Evolutionary conservation across 2,329 filamentous ascomycete species (phyloP).

Genomic region (Aspergillus udagawae): DNA sequence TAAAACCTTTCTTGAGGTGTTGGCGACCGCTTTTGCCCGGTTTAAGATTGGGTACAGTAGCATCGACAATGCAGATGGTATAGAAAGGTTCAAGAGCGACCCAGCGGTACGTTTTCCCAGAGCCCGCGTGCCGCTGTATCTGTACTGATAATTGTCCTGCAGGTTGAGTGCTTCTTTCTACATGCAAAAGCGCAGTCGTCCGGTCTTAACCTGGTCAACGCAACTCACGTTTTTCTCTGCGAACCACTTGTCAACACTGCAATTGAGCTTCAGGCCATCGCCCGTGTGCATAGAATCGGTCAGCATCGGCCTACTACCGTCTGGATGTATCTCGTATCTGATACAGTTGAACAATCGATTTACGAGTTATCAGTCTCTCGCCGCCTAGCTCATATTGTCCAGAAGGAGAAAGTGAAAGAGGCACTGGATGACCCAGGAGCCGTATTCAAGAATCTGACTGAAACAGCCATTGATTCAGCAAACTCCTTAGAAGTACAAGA

Average conservation of each 20-base stretch:
- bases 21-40: constrained; percentile 64
- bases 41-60: constrained; percentile 71
- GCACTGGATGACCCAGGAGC: constrained; percentile 12
- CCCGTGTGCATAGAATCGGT: constrained; percentile 90
- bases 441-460: constrained; percentile 40
- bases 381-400: constrained; percentile 71
- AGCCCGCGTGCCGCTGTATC: neutral
- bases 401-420: constrained; percentile 34
- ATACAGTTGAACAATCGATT: constrained; percentile 88
- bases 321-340: constrained; percentile 90
- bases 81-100: constrained; percentile 72
- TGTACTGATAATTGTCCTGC: constrained; percentile 15
- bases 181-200: constrained; percentile 86
- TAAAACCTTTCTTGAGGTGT: constrained; percentile 70
- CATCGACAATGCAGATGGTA: constrained; percentile 65
- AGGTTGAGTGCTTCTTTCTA: constrained; percentile 77
- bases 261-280: constrained; percentile 90
- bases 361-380: constrained; percentile 79
- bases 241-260: constrained; percentile 92
- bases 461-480: constrained; percentile 70
- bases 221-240: constrained; percentile 89
- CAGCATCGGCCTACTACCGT: constrained; percentile 85
- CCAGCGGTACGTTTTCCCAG: constrained; percentile 42
- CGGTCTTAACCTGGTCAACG: constrained; percentile 86
- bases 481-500: constrained; percentile 81